A percentile compares a stretch with the other conserved stretches of the same genome.
These are phyloP conservation scores for Corylus avellana DNA, from an alignment of 306 rosid genomes.

Conservation along the genomic window DNA sequence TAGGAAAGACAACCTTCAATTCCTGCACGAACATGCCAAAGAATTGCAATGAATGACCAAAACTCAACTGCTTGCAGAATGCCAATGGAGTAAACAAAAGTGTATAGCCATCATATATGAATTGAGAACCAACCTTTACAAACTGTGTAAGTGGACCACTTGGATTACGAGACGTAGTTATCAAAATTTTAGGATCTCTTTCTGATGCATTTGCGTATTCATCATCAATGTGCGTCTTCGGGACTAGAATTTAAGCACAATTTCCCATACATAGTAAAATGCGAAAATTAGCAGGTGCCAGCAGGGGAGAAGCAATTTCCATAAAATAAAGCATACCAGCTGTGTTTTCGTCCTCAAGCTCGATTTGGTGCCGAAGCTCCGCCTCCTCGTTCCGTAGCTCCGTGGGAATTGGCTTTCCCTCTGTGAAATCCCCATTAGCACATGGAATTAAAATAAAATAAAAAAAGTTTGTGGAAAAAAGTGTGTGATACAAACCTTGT, in stretches of 20 bases:
- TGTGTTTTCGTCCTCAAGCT: constrained; percentile 75
- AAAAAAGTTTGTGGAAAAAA: neutral
- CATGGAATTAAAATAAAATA: neutral
- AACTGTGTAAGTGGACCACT: constrained; percentile 88
- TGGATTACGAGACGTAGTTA: constrained; percentile 89
- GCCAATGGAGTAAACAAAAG: neutral
- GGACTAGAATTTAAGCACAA: constrained; percentile 47
- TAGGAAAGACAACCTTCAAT: constrained; percentile 79
- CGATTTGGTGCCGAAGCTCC: constrained; percentile 76
- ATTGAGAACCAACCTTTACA: constrained; percentile 64
- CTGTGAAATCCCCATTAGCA: constrained; percentile 36
- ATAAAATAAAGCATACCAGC: constrained; percentile 48
- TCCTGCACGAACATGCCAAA: constrained; percentile 51
- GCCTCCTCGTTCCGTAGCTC: constrained; percentile 93
- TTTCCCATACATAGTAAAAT: neutral
- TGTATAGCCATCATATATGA: neutral
- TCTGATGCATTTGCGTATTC: constrained; percentile 85
- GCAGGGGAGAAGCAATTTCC: neutral
- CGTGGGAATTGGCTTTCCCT: constrained; percentile 88
- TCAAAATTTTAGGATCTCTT: constrained; percentile 78
- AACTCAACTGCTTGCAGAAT: neutral
- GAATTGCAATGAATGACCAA: constrained; percentile 16
- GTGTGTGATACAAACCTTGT: constrained; percentile 43
- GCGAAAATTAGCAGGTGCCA: neutral
- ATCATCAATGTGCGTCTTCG: constrained; percentile 77